phyloP scores from a whole-genome alignment of 106 monocot species.

The Apostasia shenzhenica region DNA sequence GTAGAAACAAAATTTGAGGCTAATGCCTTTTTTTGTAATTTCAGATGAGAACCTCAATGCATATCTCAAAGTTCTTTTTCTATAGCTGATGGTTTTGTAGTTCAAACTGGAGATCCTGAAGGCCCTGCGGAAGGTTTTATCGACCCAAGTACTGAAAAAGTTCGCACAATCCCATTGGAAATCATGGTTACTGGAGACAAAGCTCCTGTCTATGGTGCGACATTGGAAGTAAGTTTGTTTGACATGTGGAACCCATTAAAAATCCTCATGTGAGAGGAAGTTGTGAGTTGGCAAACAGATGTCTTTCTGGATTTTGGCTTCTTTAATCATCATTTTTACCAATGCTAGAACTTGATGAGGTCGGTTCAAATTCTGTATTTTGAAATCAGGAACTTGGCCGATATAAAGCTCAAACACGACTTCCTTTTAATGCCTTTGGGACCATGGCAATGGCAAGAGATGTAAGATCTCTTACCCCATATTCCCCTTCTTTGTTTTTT shows the following conservation, averaged over 20 bases:
- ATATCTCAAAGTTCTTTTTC: neutral
- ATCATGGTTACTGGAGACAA: slow-evolving; percentile 79
- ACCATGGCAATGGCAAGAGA: slow-evolving; percentile 99
- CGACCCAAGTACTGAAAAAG: slow-evolving; percentile 24
- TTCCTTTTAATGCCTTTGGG: slow-evolving; percentile 98
- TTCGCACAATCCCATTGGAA: slow-evolving; percentile 63
- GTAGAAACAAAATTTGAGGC: slow-evolving; percentile 13
- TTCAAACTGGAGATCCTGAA: slow-evolving; percentile 96
- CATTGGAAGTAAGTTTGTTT: slow-evolving; percentile 64
- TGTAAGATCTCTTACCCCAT: slow-evolving; percentile 15
- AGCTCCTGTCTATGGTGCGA: slow-evolving; percentile 85
- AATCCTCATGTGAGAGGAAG: too few species aligned
- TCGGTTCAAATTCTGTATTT: too few species aligned
- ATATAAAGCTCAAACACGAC: slow-evolving; percentile 94
- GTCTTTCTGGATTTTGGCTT: too few species aligned
- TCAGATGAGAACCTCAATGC: neutral
- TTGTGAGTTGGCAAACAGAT: too few species aligned
- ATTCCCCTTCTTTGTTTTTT: neutral
- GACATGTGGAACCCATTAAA: neutral
- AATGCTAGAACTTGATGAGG: too few species aligned
- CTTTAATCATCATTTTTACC: too few species aligned
- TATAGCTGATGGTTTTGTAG: slow-evolving; percentile 99
- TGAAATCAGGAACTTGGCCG: slow-evolving; percentile 66
- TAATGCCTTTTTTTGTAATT: neutral
- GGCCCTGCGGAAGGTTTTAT: slow-evolving; percentile 42